Conservation (phyloP, 1,284 basidiomycete species). For the Albatrellus sp. region DNA sequence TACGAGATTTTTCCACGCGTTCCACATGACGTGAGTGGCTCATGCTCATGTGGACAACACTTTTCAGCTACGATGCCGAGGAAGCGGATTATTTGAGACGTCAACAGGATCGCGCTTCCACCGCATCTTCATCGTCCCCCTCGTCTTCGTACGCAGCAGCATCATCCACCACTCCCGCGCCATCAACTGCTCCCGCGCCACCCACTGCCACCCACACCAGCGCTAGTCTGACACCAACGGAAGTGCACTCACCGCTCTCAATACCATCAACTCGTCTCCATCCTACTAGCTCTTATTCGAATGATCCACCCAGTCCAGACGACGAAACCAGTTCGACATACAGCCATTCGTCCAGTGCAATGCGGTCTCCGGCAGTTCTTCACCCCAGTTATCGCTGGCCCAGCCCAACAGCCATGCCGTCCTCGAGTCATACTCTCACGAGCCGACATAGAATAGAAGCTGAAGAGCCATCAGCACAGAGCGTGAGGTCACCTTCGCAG, state of each 20-base stretch:
- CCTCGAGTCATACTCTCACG: too few relatives aligned
- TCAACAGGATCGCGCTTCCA: conserved; percentile 8
- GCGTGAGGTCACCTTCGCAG: too few relatives aligned
- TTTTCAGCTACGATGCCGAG: conserved; percentile 12
- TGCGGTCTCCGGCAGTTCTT: not conserved
- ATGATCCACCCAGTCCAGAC: not conserved
- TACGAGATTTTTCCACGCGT: conserved; percentile 14
- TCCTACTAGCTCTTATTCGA: not conserved
- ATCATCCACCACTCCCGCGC: not conserved
- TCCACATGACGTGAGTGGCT: not conserved
- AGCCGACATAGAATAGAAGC: too few relatives aligned
- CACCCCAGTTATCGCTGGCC: not conserved
- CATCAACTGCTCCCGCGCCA: conserved; percentile 2
- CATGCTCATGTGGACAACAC: conserved; percentile 4
- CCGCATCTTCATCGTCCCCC: conserved; percentile 4
- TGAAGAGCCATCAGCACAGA: too few relatives aligned
- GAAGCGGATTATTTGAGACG: conserved; percentile 11
- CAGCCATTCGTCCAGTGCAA: not conserved
- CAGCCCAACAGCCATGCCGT: too few relatives aligned
- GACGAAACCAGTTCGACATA: not conserved
- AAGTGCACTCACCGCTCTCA: not conserved
- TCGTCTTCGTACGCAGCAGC: conserved; percentile 1
- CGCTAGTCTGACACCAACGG: not conserved
- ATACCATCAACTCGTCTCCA: not conserved
- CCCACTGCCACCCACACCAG: conserved; percentile 1